Conservation (phyloP, 202 grass and related monocot genomes). For the Zizania palustris region DNA sequence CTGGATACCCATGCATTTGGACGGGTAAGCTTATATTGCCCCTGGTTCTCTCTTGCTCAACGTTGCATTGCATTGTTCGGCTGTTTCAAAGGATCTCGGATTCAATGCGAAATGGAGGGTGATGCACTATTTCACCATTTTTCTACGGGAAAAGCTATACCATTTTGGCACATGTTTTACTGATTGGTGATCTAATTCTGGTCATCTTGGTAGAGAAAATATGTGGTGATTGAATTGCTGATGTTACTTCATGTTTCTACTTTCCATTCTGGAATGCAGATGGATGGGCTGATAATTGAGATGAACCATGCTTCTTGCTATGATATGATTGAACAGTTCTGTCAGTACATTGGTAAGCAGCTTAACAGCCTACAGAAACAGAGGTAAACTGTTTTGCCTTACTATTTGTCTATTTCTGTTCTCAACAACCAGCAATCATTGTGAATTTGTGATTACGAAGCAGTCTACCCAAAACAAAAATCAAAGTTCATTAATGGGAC, state of each 20-base stretch:
- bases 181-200: not conserved
- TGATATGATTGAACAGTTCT: slow-evolving; percentile 76
- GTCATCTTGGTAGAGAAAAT: slow-evolving; percentile 4
- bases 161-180: not conserved
- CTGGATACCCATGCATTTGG: slow-evolving; percentile 69
- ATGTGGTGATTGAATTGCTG: not conserved
- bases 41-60: not conserved
- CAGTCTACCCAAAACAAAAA: not conserved
- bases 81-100: not conserved
- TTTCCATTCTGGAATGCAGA: slow-evolving; percentile 53
- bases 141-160: not conserved
- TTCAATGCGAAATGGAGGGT: not conserved
- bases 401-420: slow-evolving; percentile 9
- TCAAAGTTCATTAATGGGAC: not conserved
- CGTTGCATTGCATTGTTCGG: slow-evolving; percentile 3
- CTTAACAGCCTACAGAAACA: slow-evolving; percentile 71
- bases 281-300: slow-evolving; percentile 75
- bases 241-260: slow-evolving; percentile 6
- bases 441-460: not conserved
- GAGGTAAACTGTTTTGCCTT: slow-evolving; percentile 48
- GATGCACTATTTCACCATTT: not conserved
- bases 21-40: slow-evolving; percentile 44
- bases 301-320: slow-evolving; percentile 78
- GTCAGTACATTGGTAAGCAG: slow-evolving; percentile 67
- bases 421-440: slow-evolving; percentile 7